Conservation (phyloP, 1,284 basidiomycete species). For the Microbotryum scabiosae region DNA sequence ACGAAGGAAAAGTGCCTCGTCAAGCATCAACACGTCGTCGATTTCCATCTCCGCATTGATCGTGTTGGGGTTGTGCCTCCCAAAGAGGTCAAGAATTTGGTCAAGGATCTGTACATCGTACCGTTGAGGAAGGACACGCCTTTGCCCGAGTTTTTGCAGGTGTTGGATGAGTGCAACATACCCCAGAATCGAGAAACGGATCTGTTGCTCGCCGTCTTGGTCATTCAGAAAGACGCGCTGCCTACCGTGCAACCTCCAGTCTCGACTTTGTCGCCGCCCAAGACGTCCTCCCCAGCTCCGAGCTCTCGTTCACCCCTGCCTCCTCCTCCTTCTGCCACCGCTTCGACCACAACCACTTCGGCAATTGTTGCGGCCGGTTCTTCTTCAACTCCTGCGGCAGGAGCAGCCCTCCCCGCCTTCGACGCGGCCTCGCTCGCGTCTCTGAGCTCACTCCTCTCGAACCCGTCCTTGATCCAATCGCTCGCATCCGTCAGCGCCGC, state of each 20-base stretch:
- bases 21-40: conserved; percentile 33
- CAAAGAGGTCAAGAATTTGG: conserved; percentile 37
- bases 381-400: too few species aligned
- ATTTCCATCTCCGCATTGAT: conserved; percentile 31
- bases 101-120: conserved; percentile 79
- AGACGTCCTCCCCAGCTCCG: neutral
- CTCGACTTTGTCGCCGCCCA: neutral
- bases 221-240: conserved; percentile 52
- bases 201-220: conserved; percentile 71
- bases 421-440: too few species aligned
- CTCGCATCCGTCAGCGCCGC: too few species aligned
- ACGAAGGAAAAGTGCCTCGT: conserved; percentile 23
- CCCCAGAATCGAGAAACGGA: conserved; percentile 48
- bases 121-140: conserved; percentile 61
- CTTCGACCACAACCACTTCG: neutral
- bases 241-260: conserved; percentile 7
- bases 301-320: neutral
- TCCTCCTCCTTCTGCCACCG: neutral
- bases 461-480: too few species aligned
- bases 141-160: conserved; percentile 74
- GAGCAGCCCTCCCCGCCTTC: too few species aligned
- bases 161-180: conserved; percentile 68
- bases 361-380: too few species aligned
- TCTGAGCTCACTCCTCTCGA: too few species aligned
- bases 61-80: conserved; percentile 34